These are phyloP conservation scores for Asterella californica DNA, from an alignment of 225 moss, liverwort and hornwort genomes.

Conservation along the genomic window DNA sequence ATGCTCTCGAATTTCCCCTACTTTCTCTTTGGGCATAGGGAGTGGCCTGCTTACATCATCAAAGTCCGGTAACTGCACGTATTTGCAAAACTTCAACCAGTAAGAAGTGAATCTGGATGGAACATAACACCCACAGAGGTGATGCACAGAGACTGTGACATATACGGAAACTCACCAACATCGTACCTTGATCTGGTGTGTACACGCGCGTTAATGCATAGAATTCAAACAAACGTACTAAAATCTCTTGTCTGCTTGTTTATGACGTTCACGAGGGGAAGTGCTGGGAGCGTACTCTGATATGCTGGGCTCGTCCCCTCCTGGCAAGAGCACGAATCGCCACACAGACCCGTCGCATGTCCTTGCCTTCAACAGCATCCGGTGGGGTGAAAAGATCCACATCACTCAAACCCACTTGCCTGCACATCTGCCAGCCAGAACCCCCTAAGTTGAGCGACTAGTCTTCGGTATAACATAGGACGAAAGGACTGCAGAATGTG, in stretches of 20 bases:
- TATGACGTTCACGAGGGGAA: not conserved
- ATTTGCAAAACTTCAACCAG: not conserved
- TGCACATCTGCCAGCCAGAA: conserved; percentile 47
- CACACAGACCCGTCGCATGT: conserved; percentile 76
- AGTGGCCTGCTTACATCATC: conserved; percentile 77
- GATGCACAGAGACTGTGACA: not conserved
- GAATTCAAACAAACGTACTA: not conserved
- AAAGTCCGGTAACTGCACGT: conserved; percentile 66
- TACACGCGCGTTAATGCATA: not conserved
- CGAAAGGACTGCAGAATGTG: not conserved
- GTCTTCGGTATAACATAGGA: not conserved
- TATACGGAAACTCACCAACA: too few species aligned
- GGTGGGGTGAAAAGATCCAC: conserved; percentile 76
- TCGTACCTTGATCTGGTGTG: too few species aligned
- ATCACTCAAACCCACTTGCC: conserved; percentile 70
- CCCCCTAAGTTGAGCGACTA: not conserved
- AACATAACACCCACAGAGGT: not conserved
- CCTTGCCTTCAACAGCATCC: conserved; percentile 84
- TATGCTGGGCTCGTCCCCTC: conserved; percentile 54
- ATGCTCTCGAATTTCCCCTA: conserved; percentile 58
- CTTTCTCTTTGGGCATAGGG: conserved; percentile 61
- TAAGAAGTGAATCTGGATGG: not conserved
- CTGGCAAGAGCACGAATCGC: conserved; percentile 70
- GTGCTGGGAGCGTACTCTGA: conserved; percentile 32
- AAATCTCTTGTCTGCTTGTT: not conserved